Base-by-base conservation (phyloP, 257 asterid species). In the Penstemon barbatus region DNA sequence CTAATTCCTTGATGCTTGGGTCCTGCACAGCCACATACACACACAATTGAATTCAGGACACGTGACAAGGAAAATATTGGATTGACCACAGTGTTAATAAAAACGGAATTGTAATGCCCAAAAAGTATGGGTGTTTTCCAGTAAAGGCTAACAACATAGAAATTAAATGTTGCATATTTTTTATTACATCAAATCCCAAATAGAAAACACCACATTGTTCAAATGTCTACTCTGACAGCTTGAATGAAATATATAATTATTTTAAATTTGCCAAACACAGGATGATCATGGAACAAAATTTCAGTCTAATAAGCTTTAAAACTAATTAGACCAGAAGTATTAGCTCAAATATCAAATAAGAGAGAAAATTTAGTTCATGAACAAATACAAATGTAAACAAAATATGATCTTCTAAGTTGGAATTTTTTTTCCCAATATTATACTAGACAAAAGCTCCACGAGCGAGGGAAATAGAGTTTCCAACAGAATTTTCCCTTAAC, bases 1-100 rank as follows among this genome's bases (percentile, higher is more conserved):
- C 89, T 72, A 86, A 77, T 63, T 91, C 99, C 80, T 91, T 94
- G 73, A 94, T 91, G 81, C 87, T 81, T 36, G 91, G 91, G 51
- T 85, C 91, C 91, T 85, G 19, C 9, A 64, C 13, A 71, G 7
- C 45, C 39, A 65, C 50, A 64, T 10, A 71, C 5, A 51, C 36
- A 65, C 50, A 13, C 6, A n/a, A 57, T 25, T 25, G 33, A 25
- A 25, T 25, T 25, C 33, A 25, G 33, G 33, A 25, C 33, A 25
- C 2, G 33, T 25, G 33, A 25, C 33, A 25, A 25, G 33, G 33
- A 2, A 25, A 25, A 1, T 25, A 25, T 25, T 25, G 33, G 2
- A 25, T 25, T 25, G 33, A 25, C 33, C 33, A 25, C 33, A 25
- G 33, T 25, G 33, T 25, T 25, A 25, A 25, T 25, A 25, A 25